Percentiles rank a stretch among this genome's conserved stretches.
These are phyloP conservation scores for Pseudomicrostroma phylloplanum DNA, from an alignment of 1,284 basidiomycete species.

Conservation along the genomic window DNA sequence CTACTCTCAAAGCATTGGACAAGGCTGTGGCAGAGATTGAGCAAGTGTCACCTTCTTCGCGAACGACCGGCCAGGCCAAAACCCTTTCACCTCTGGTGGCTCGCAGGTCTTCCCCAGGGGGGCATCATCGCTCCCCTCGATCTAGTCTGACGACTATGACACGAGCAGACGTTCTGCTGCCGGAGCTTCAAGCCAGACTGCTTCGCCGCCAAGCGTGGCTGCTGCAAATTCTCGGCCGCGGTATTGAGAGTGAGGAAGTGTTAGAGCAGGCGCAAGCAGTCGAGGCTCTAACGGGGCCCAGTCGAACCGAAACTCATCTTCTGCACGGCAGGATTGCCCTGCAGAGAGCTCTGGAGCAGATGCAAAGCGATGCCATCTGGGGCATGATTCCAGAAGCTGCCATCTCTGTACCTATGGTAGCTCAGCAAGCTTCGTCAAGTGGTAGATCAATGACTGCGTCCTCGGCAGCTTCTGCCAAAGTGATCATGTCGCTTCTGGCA, in stretches of 20 bases:
- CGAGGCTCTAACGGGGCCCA: background rate
- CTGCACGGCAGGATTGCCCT: background rate
- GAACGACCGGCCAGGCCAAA: slow-evolving; percentile 1
- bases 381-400: background rate
- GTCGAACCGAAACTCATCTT: background rate
- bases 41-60: slow-evolving; percentile 15
- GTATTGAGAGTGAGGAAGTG: slow-evolving; percentile 18
- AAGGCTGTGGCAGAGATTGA: slow-evolving; percentile 22
- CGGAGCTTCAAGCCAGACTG: slow-evolving; percentile 27
- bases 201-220: slow-evolving; percentile 35
- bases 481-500: background rate
- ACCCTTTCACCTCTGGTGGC: background rate
- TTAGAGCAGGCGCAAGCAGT: slow-evolving; percentile 25
- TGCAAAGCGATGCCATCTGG: slow-evolving; percentile 3
- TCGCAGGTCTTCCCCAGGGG: too few species aligned
- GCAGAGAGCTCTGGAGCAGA: background rate
- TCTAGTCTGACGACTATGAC: slow-evolving; percentile 4
- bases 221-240: slow-evolving; percentile 22
- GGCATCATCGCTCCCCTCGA: too few species aligned
- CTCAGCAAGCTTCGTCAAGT: too few species aligned
- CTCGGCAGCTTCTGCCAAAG: background rate
- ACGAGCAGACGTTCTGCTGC: slow-evolving; percentile 20
- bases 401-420: background rate
- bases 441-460: background rate
- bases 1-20: slow-evolving; percentile 22